Percentiles rank a stretch among this genome's conserved stretches.
Conservation (phyloP, 768 basidiomycete species). For the Tulasnella sp. region DNA sequence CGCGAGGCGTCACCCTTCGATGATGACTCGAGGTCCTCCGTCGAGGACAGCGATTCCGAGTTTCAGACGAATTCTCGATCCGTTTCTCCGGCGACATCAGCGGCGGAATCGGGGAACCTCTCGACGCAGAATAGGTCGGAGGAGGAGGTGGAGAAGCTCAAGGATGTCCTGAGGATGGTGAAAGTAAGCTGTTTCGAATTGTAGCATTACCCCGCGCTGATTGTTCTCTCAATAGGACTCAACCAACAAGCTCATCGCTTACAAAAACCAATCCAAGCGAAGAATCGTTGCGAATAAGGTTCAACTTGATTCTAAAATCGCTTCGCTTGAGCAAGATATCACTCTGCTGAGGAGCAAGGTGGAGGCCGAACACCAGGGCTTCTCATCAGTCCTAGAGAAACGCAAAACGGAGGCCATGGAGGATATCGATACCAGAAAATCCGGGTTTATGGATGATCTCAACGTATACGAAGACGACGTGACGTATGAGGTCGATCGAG, state of each 20-base stretch:
- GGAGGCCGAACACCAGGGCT: not conserved
- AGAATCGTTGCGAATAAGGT: not conserved
- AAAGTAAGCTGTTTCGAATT: not conserved
- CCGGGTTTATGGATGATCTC: not conserved
- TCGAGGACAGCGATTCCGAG: not conserved
- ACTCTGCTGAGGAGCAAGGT: not conserved
- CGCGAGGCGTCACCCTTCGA: not conserved
- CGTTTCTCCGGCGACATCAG: not conserved
- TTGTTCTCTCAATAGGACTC: not conserved
- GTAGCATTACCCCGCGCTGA: not conserved
- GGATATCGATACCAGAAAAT: not conserved
- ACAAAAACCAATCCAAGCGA: not conserved
- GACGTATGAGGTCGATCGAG: conserved; percentile 2
- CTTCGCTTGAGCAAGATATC: not conserved
- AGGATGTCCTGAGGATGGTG: not conserved
- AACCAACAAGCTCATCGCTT: not conserved
- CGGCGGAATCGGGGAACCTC: not conserved
- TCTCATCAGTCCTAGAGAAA: not conserved
- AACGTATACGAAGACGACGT: conserved; percentile 2
- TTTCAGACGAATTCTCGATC: not conserved
- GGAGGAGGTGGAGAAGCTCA: not conserved
- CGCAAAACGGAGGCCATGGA: not conserved
- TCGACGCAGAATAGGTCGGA: not conserved
- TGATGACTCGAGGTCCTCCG: not conserved
- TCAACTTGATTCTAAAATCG: not conserved